These are phyloP conservation scores for Xylogone sp. DNA, from an alignment of 2,329 filamentous ascomycete genomes.

Conservation along the genomic window DNA sequence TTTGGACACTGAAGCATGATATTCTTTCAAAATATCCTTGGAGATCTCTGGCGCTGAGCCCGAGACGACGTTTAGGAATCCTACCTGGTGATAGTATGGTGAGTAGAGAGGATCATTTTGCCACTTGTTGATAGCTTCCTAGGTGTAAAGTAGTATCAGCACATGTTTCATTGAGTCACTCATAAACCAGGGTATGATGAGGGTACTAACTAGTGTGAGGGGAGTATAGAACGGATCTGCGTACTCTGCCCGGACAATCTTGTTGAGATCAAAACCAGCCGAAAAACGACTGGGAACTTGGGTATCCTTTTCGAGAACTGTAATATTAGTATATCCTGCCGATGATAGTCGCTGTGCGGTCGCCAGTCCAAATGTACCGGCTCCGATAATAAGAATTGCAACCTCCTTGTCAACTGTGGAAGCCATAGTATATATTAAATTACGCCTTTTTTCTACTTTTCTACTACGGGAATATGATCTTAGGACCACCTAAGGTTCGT, in stretches of 20 bases:
- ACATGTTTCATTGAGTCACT: background rate
- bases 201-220: background rate
- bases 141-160: background rate
- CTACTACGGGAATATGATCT: background rate
- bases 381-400: background rate
- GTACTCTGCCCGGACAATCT: slow-evolving; percentile 57
- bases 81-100: slow-evolving; percentile 43
- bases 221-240: slow-evolving; percentile 51
- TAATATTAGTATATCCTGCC: background rate
- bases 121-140: slow-evolving; percentile 44
- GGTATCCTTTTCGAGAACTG: background rate
- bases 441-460: background rate
- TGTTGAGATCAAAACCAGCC: slow-evolving; percentile 55
- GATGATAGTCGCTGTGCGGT: background rate
- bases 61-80: slow-evolving; percentile 36
- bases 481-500: background rate
- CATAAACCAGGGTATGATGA: background rate
- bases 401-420: background rate
- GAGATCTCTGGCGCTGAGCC: slow-evolving; percentile 40
- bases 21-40: slow-evolving; percentile 33
- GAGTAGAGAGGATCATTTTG: slow-evolving; percentile 38
- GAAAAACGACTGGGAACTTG: slow-evolving; percentile 32
- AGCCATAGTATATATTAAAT: background rate
- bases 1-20: slow-evolving; percentile 29
- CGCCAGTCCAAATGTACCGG: background rate